A percentile compares a stretch with the other conserved stretches of the same genome.
Conservation (phyloP, 1,139 yeast species). For the Chernovozyma sophiae-reginae region DNA sequence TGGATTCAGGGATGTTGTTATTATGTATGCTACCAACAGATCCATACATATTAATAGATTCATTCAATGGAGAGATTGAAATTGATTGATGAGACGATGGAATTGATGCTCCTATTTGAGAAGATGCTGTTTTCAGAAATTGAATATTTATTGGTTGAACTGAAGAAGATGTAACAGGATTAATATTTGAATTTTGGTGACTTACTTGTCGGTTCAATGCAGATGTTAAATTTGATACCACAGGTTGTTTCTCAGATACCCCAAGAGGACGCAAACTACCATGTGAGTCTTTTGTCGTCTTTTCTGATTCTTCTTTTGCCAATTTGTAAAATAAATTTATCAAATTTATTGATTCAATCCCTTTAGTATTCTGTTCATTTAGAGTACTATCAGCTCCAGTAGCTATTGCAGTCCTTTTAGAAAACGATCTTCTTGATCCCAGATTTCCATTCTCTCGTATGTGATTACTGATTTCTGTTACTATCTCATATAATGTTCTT, state of each 20-base stretch:
- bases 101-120: background rate
- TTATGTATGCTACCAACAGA: background rate
- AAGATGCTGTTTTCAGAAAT: background rate
- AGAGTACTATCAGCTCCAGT: conserved; percentile 24
- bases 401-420: conserved; percentile 19
- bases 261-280: background rate
- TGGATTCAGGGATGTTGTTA: background rate
- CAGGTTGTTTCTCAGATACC: conserved; percentile 7
- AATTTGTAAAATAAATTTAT: conserved; percentile 37
- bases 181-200: too few species aligned
- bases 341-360: conserved; percentile 30
- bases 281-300: too few species aligned
- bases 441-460: conserved; percentile 9
- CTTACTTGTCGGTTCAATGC: background rate
- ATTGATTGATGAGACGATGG: conserved; percentile 2
- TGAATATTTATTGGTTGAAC: conserved; percentile 1
- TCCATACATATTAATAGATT: background rate
- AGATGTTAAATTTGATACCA: conserved; percentile 3
- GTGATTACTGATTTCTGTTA: conserved; percentile 20
- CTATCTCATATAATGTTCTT: conserved; percentile 43
- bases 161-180: too few species aligned
- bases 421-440: conserved; percentile 19
- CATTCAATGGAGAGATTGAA: conserved; percentile 6
- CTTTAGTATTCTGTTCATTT: background rate
- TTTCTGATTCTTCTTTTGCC: conserved; percentile 33